A percentile compares a stretch with the other conserved stretches of the same genome.
phyloP scores from a whole-genome alignment of 768 basidiomycete species.

The Tylopilus plumbeoviolaceoides region DNA sequence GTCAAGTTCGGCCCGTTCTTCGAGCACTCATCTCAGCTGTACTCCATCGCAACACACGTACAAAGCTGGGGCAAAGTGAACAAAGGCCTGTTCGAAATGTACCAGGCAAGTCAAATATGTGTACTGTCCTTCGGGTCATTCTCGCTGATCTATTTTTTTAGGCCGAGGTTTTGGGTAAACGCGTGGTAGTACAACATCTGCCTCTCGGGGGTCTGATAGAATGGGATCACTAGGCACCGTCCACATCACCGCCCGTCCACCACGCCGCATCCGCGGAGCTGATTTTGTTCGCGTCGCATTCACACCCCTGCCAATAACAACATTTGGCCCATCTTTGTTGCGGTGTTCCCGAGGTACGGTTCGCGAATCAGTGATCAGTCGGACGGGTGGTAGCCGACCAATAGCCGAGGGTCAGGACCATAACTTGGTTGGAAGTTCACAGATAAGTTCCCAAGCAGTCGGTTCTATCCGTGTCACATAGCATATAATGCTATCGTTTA shows the following conservation, averaged over 20 bases:
- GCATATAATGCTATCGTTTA: background rate
- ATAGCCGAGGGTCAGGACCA: background rate
- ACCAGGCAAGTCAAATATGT: slow-evolving; percentile 51
- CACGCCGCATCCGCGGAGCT: slow-evolving; percentile 18
- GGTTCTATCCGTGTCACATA: background rate
- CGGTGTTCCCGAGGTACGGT: background rate
- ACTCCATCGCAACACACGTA: slow-evolving; percentile 84
- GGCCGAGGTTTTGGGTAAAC: slow-evolving; percentile 90
- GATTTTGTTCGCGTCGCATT: slow-evolving; percentile 3
- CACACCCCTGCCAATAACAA: slow-evolving; percentile 15
- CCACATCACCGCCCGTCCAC: background rate
- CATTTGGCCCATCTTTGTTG: background rate
- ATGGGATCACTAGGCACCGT: slow-evolving; percentile 44
- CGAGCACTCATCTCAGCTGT: slow-evolving; percentile 87
- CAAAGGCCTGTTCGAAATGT: slow-evolving; percentile 92
- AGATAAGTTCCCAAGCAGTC: slow-evolving; percentile 11
- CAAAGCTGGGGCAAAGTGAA: slow-evolving; percentile 91
- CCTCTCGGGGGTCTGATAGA: slow-evolving; percentile 78
- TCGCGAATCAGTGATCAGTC: background rate
- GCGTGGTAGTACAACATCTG: slow-evolving; percentile 95
- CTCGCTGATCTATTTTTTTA: slow-evolving; percentile 25
- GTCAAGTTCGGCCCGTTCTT: slow-evolving; percentile 87
- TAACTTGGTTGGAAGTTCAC: background rate
- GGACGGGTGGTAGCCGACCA: background rate
- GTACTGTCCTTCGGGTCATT: background rate